phyloP scores from a whole-genome alignment of 2,329 filamentous ascomycete species.

The Aurifilum marmelostoma region DNA sequence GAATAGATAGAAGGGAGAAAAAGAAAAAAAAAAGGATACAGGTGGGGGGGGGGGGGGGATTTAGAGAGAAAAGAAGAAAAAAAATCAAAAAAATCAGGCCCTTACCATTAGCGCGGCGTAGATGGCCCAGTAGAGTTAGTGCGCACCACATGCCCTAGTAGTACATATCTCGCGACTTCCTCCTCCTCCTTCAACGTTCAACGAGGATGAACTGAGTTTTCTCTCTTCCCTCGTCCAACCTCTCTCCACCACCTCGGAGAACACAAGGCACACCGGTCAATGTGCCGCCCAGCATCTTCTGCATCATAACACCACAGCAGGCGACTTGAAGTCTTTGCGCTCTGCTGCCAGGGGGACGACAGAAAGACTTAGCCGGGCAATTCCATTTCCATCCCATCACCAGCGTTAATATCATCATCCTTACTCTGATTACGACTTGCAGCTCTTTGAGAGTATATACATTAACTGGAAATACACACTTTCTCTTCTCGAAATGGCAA shows the following conservation, averaged over 20 bases:
- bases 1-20: too few relatives aligned
- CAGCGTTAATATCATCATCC: background rate
- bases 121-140: background rate
- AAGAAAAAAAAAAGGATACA: too few relatives aligned
- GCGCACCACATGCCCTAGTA: background rate
- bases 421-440: background rate
- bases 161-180: background rate
- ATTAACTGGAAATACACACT: background rate
- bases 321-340: slow-evolving; percentile 72
- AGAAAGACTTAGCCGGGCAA: slow-evolving; percentile 56
- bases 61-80: background rate
- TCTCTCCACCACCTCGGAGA: slow-evolving; percentile 21
- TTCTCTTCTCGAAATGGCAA: slow-evolving; percentile 20
- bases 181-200: background rate
- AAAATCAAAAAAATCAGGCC: background rate
- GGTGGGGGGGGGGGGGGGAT: background rate
- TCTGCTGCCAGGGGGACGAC: slow-evolving; percentile 56
- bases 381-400: background rate
- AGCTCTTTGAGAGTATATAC: background rate
- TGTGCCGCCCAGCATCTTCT: slow-evolving; percentile 45
- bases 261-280: slow-evolving; percentile 44
- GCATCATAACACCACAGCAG: slow-evolving; percentile 51
- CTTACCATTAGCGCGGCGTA: background rate
- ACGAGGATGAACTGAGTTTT: background rate
- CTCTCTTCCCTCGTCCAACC: slow-evolving; percentile 11